Base-by-base conservation (phyloP, 2,329 filamentous ascomycete genomes). In the Amesomyces nigricolor region DNA sequence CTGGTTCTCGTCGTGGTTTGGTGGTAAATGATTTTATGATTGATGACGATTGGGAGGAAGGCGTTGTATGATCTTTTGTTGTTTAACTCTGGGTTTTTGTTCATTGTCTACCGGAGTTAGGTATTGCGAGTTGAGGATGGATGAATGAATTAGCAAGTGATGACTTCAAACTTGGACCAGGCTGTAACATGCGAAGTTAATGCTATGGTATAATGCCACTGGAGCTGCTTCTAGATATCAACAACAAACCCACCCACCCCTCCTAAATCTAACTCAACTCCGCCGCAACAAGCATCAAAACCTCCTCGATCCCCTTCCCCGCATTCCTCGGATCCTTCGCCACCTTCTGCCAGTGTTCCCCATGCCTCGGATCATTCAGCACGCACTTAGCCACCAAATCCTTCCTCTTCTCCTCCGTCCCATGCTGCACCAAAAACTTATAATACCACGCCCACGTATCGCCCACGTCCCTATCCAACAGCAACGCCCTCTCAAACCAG, bases 381-480 rank as follows among this genome's bases (percentile, higher is more conserved):
- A 88, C 78, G 64, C 89, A 91, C 74, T 95, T 96, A 55, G 77
- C 78, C 5, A 96, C 70, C 32, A 96, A 87, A 67, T 97, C 94
- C 30, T 78, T 81, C 66, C 87, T 80, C 84, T 97, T 99, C 76
- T 96, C 92, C 61, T 90, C 86, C 5, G 91, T 96, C 9, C 94
- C 95, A 73, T 99, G 91, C 76, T 96, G 89, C 63, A 85, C 70
- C 61, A 97, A 68, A 70, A 97, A 99, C 71, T 92, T 91, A 71
- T 91, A 94, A 71, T 96, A 99, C 92, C 92, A 99, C 17, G 91
- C 92, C 95, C 95, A 99, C 10, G 85, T 88, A 74, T 99, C 95
- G 49, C 94, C 94, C 49, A 84, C 75, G 69, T 97, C 91, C 37
- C 86, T 83, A 66, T 99, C 91, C 11, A 94, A 76, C 52, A 96